phyloP scores from a whole-genome alignment of 2,329 filamentous ascomycete species.

The Xylariomycetidae sp. region DNA sequence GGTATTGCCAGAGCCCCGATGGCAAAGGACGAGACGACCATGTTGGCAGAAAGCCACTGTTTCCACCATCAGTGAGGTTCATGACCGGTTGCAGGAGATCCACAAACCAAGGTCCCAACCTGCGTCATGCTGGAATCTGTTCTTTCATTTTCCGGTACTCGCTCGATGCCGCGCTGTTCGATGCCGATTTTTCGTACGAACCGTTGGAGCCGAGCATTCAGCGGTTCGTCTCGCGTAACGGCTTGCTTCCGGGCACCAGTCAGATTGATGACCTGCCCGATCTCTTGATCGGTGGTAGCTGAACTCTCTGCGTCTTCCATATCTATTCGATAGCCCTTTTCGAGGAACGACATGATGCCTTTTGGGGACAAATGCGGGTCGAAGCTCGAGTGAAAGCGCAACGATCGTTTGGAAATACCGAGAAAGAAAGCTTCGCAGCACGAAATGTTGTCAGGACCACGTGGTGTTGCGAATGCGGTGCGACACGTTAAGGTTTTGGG shows the following conservation, averaged over 20 bases:
- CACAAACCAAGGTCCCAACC: constrained; percentile 63
- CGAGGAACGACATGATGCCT: constrained; percentile 11
- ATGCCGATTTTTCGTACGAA: constrained; percentile 60
- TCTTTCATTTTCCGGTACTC: constrained; percentile 64
- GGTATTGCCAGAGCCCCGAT: constrained; percentile 66
- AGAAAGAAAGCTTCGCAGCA: background rate
- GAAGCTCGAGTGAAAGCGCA: too few relatives aligned
- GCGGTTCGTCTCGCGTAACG: constrained; percentile 10
- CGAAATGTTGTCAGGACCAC: background rate
- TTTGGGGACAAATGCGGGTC: background rate
- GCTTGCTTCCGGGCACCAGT: constrained; percentile 10
- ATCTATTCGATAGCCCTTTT: constrained; percentile 9
- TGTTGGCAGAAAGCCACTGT: constrained; percentile 71
- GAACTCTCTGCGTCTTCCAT: constrained; percentile 10
- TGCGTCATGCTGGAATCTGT: constrained; percentile 60
- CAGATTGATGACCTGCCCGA: constrained; percentile 13
- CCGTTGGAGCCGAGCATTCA: constrained; percentile 43
- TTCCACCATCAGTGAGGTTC: background rate
- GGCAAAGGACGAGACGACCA: constrained; percentile 71
- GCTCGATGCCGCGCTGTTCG: constrained; percentile 70
- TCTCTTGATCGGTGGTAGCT: constrained; percentile 13
- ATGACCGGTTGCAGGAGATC: constrained; percentile 3
- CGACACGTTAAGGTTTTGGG: too few relatives aligned
- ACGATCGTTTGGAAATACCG: too few relatives aligned
- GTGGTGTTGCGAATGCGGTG: background rate